These are phyloP conservation scores for Pleurotus djamor DNA, from an alignment of 768 basidiomycete genomes.

Conservation along the genomic window DNA sequence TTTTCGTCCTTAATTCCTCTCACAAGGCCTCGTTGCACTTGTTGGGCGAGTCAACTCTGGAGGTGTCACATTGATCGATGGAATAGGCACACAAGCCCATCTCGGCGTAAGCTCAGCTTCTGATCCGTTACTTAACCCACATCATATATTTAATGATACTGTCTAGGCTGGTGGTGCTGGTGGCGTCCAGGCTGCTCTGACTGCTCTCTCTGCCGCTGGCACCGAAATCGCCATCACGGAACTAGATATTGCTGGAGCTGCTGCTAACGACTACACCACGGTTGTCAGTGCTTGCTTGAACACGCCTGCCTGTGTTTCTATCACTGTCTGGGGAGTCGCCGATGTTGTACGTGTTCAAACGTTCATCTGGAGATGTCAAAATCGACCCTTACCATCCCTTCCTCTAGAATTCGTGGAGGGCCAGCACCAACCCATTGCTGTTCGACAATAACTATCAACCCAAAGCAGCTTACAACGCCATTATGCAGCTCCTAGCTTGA, in stretches of 20 bases:
- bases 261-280: conserved; percentile 37
- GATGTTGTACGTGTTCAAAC: conserved; percentile 30
- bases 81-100: conserved; percentile 47
- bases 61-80: conserved; percentile 38
- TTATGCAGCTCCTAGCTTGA: conserved; percentile 12
- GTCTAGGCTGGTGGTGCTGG: conserved; percentile 36
- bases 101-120: conserved; percentile 20
- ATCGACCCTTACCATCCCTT: not conserved
- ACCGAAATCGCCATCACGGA: conserved; percentile 48
- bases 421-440: conserved; percentile 36
- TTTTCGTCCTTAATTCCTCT: not conserved
- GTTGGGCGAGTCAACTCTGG: conserved; percentile 36
- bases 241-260: conserved; percentile 35
- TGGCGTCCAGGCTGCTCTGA: conserved; percentile 38
- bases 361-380: not conserved
- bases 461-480: conserved; percentile 35
- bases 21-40: conserved; percentile 30
- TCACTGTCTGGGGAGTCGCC: conserved; percentile 48
- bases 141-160: not conserved
- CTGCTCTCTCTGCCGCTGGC: conserved; percentile 35
- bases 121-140: no score
- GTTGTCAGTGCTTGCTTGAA: conserved; percentile 45
- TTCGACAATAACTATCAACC: conserved; percentile 44
- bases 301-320: conserved; percentile 36
- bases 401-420: conserved; percentile 43